Evolutionary conservation across 2,329 filamentous ascomycete genomes (phyloP), one percentile per base, ranked within the genome.

Genomic region (Chaetothyriales sp.): DNA sequence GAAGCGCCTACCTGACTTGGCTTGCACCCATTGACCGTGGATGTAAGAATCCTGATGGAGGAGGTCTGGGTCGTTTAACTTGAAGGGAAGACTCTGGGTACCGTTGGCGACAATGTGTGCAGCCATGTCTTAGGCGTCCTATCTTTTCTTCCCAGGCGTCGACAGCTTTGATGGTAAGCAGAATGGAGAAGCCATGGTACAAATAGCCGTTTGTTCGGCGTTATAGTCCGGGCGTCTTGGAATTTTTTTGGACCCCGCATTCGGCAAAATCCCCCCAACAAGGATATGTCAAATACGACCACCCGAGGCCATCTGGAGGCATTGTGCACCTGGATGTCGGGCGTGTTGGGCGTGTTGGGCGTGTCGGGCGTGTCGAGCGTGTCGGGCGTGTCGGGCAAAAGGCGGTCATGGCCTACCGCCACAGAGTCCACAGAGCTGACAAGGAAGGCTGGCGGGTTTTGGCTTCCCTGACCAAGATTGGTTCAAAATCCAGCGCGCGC

Each of bases 41-140:
- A 79, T 65, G 50, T 73, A 73, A 47, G 72, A 77, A 54, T 77
- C 71, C 44, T 70, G 70, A 33, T 73, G 69, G 15, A 75, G 66
- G 13, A 80, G 69, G 22, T 66, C 68, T 2, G 69, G 67, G 61
- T 79, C 70, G 18, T 68, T 64, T 33, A 79, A 67, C 59, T 73
- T 55, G 29, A 71, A 69, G 13, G 71, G 70, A 45, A 63, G 54
- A 37, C 20, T 28, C 20, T 25, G n/a, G 15, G 44, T 46, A 22
- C 44, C 44, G 40, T 44, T 44, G 3, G 40, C 7, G 40, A 5
- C 18, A 19, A 3, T 19, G 44, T 46, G 18, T 10, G 46, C 15
- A 18, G 46, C 46, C 46, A 47, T 47, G 5, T 13, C 25, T 22
- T 18, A 5, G 19, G 4, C 5, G 19, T 15, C 25, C 18, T 43